Conservation (phyloP, 352 stramenopile genomes). For the Blastocystis hominis region DNA sequence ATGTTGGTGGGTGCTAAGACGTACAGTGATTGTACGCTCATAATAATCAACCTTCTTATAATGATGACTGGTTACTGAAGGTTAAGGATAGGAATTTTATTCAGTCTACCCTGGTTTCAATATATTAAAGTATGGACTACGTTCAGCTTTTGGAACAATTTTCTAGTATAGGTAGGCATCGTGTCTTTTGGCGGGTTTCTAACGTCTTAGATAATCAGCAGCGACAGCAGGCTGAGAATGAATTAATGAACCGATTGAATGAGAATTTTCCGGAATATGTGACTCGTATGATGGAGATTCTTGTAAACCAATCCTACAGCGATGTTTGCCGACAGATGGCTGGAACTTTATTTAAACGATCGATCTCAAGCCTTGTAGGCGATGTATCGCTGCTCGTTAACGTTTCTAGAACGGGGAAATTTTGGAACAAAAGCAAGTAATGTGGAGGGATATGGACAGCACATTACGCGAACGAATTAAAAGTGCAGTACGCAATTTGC, state of each 20-base stretch:
- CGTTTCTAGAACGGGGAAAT: not conserved
- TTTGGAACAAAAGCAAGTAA: not conserved
- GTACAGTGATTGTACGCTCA: no score
- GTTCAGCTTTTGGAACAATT: not conserved
- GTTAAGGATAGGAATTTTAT: not conserved
- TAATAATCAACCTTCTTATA: not conserved
- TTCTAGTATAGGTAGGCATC: not conserved
- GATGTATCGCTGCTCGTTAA: not conserved
- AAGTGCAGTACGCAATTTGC: not conserved
- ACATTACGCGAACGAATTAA: not conserved
- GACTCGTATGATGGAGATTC: conserved; percentile 12
- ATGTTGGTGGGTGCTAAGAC: not conserved
- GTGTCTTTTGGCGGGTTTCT: not conserved
- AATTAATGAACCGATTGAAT: not conserved
- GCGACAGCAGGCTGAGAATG: conserved; percentile 7
- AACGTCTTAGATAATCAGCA: conserved; percentile 3
- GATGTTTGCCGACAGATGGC: not conserved
- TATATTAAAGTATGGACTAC: conserved; percentile 30
- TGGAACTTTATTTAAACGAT: conserved; percentile 19
- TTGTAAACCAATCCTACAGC: not conserved
- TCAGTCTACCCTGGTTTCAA: not conserved
- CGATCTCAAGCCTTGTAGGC: conserved; percentile 34
- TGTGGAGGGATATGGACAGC: not conserved
- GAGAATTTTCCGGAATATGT: conserved; percentile 16
- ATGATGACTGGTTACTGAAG: not conserved